Base-by-base conservation (phyloP, 352 stramenopile species). In the Phytophthora citrophthora region DNA sequence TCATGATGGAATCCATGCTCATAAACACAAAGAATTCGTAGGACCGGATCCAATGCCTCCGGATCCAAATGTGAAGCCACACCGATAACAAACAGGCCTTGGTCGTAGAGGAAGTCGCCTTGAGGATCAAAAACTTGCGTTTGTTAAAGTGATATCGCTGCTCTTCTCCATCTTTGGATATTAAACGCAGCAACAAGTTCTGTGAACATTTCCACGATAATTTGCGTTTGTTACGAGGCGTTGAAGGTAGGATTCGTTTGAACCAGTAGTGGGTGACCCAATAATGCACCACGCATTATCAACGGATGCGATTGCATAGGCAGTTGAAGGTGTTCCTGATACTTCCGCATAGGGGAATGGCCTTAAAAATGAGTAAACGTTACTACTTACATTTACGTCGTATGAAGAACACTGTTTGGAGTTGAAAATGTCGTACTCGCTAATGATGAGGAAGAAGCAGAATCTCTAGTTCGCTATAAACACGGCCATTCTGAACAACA, bases 271-370 rank as follows among this genome's bases (percentile, higher is more conserved):
- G 46, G 20, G 20, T 20, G 20, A 88, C 49, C 74, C 74, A 88
- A 77, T 43, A 88, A 76, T 20, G 54, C 79, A 88, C 76, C 79
- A 88, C 5, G 60, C 39, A 44, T 83, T 67, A 38, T 61, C 62
- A 5, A 72, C 64, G 1, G 38, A 46, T 10, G 47, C 24, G 1
- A 18, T 15, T 49, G 15, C 27, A 10, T 32, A 1, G 27, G 3
- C 27, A 9, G 27, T 4, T 15, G 15, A 24, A 31, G 34, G n/a
- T 41, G 70, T 4, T 80, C 73, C 24, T 86, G 48, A 20, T 75
- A 55, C 60, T 88, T 86, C 39, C 66, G 68, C 26, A 20, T n/a
- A n/a, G n/a, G n/a, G n/a, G n/a, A n/a, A n/a, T n/a, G n/a, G n/a
- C n/a, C n/a, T n/a, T n/a, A n/a, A n/a, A n/a, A n/a, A n/a, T n/a